Conservation (phyloP, 441 rosid species). For the Lagerstroemia fauriei region DNA sequence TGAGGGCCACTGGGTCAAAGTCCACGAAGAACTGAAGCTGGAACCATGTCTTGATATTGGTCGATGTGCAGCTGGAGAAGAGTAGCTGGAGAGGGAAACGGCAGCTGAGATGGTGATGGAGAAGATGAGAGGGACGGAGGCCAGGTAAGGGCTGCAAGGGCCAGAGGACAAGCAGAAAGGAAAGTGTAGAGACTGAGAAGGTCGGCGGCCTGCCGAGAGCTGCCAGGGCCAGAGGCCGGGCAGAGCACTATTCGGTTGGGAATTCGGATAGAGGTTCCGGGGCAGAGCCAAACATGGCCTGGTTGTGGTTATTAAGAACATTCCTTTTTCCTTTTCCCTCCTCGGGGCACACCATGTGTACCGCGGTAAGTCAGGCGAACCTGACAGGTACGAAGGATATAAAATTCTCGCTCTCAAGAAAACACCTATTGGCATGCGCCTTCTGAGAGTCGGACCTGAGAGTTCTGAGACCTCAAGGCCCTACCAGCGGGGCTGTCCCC, state of each 20-base stretch:
- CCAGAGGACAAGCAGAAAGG: background rate
- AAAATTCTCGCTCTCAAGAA: no score
- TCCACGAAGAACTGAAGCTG: background rate
- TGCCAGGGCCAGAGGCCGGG: background rate
- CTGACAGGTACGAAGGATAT: no score
- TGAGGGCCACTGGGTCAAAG: background rate
- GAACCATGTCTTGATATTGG: background rate
- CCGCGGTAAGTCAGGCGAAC: no score
- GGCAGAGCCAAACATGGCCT: background rate
- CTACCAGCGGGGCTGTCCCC: no score
- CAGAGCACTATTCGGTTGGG: background rate
- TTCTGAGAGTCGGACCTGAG: no score
- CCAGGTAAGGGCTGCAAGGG: background rate
- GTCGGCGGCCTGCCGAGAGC: background rate
- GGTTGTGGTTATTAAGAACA: no score
- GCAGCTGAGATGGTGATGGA: background rate
- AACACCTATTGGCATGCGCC: no score
- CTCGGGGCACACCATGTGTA: no score
- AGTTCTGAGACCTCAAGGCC: no score
- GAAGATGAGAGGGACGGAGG: no score
- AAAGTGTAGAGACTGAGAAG: no score
- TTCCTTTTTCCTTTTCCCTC: no score
- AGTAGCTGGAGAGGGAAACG: background rate
- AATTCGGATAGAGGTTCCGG: background rate
- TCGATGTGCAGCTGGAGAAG: background rate